Evolutionary conservation across 2,329 filamentous ascomycete species (phyloP).

Genomic region (Aspergillus sp.): DNA sequence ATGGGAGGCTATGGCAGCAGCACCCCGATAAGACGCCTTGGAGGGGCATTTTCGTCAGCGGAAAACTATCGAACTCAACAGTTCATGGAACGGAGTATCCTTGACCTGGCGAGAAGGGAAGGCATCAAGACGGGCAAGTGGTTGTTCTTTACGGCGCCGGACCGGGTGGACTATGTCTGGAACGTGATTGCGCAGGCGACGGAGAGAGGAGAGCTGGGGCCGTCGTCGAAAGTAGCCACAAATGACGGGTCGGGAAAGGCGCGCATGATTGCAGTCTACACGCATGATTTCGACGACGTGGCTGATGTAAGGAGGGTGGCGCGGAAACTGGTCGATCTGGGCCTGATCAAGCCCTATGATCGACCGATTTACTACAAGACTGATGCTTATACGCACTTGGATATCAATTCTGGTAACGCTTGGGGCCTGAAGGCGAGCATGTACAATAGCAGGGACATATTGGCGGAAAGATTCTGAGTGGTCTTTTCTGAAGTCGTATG

Average conservation of each 20-base stretch:
- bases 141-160: constrained; percentile 30
- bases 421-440: constrained; percentile 60
- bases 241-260: constrained; percentile 40
- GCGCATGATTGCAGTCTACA: constrained; percentile 75
- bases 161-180: constrained; percentile 47
- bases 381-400: constrained; percentile 68
- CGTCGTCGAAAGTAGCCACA: constrained; percentile 71
- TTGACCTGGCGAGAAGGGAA: constrained; percentile 59
- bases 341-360: constrained; percentile 49
- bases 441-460: constrained; percentile 42
- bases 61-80: constrained; percentile 44
- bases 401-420: constrained; percentile 59
- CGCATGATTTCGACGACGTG: constrained; percentile 67
- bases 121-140: constrained; percentile 65
- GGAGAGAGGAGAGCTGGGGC: constrained; percentile 67
- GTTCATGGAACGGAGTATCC: constrained; percentile 54
- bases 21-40: not conserved
- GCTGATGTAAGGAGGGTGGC: constrained; percentile 70
- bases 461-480: constrained; percentile 26
- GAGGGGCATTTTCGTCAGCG: constrained; percentile 32
- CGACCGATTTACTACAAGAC: constrained; percentile 74
- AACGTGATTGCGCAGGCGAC: constrained; percentile 65
- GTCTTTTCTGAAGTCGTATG: not conserved
- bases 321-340: constrained; percentile 59
- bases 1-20: not conserved